Percentiles rank a stretch among this genome's conserved stretches.
These are phyloP conservation scores for Candida morakotiae DNA, from an alignment of 805 yeast genomes.

Conservation along the genomic window DNA sequence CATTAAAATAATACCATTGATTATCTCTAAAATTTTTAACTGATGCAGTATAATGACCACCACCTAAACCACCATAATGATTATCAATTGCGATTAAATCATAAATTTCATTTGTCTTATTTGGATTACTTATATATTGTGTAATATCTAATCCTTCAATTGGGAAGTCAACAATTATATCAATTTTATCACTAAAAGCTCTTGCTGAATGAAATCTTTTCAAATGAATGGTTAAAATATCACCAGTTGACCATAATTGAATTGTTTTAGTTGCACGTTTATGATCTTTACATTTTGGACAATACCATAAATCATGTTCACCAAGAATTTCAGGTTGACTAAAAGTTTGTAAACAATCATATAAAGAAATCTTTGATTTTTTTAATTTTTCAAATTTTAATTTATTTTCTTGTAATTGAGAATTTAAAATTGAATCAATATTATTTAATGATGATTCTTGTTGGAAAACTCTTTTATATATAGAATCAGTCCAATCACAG, in stretches of 20 bases:
- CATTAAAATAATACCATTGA: conserved; percentile 89
- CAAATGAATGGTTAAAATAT: conserved; percentile 81
- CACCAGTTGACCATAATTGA: conserved; percentile 92
- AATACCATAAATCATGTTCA: conserved; percentile 89
- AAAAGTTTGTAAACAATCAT: conserved; percentile 72
- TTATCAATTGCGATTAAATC: conserved; percentile 92
- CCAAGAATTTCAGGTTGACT: conserved; percentile 82
- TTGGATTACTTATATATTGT: conserved; percentile 42
- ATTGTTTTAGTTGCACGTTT: conserved; percentile 87
- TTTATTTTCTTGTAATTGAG: conserved; percentile 49
- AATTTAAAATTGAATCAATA: conserved; percentile 39
- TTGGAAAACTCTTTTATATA: conserved; percentile 50
- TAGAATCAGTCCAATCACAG: conserved; percentile 62
- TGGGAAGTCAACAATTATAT: conserved; percentile 81
- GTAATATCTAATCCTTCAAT: conserved; percentile 74
- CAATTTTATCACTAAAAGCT: conserved; percentile 86
- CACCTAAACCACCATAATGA: conserved; percentile 94
- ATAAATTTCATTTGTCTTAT: conserved; percentile 45
- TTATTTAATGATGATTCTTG: conserved; percentile 32
- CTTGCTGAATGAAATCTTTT: conserved; percentile 85
- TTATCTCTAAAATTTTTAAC: conserved; percentile 73
- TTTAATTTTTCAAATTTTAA: conserved; percentile 29
- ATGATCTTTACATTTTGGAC: conserved; percentile 85
- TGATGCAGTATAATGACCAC: conserved; percentile 94
- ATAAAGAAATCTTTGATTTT: conserved; percentile 47